Evolutionary conservation across 1,139 yeast species (phyloP).

Genomic region (Yamadazyma blattariae): DNA sequence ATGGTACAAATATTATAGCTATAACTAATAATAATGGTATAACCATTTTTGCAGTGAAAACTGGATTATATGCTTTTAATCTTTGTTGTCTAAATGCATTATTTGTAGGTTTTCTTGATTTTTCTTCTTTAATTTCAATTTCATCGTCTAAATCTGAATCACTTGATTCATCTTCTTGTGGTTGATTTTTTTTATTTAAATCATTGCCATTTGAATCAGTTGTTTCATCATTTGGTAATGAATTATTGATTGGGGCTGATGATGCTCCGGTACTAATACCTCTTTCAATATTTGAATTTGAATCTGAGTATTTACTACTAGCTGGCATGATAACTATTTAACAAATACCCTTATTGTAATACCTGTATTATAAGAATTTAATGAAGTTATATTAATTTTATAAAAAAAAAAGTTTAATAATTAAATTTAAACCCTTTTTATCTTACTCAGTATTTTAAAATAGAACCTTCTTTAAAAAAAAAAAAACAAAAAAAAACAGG

Average conservation of each 20-base stretch:
- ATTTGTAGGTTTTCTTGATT: slow-evolving; percentile 53
- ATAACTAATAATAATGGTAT: slow-evolving; percentile 74
- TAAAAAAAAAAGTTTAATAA: too few species aligned
- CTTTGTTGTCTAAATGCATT: slow-evolving; percentile 66
- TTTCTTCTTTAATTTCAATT: slow-evolving; percentile 24
- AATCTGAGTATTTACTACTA: slow-evolving; percentile 7
- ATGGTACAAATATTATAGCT: slow-evolving; percentile 83
- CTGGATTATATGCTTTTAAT: slow-evolving; percentile 55
- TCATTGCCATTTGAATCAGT: neutral
- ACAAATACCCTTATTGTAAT: too few species aligned
- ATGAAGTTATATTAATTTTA: too few species aligned
- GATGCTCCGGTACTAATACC: neutral
- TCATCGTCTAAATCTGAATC: slow-evolving; percentile 13
- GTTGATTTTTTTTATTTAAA: neutral
- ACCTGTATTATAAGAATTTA: too few species aligned
- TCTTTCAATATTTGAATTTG: slow-evolving; percentile 2
- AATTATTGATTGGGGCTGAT: too few species aligned
- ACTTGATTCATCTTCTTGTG: slow-evolving; percentile 1
- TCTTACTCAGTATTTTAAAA: too few species aligned
- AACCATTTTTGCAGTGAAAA: slow-evolving; percentile 86
- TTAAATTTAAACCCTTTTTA: too few species aligned
- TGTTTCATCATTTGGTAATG: too few species aligned
- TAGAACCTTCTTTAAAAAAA: too few species aligned
- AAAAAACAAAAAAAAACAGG: too few species aligned
- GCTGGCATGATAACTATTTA: slow-evolving; percentile 3